These are phyloP conservation scores for Actinidia polygama DNA, from an alignment of 179 eudicot genomes.

Conservation along the genomic window DNA sequence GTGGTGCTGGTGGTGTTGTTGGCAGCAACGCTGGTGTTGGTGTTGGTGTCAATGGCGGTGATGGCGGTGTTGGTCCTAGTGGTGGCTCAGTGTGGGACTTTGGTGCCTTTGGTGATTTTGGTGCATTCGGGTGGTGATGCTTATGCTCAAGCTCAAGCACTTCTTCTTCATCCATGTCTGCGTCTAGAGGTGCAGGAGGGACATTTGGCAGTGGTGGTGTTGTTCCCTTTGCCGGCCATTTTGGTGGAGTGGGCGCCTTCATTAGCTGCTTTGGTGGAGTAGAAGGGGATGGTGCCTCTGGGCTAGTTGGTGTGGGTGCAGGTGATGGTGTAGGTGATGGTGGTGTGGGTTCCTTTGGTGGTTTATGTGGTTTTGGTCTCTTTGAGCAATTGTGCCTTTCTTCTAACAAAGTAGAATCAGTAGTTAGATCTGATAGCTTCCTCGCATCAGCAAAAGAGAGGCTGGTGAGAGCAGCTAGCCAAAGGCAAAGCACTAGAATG, in stretches of 20 bases:
- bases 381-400: not conserved
- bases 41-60: not conserved
- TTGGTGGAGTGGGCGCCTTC: not conserved
- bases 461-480: slow-evolving; percentile 2
- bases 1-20: not conserved
- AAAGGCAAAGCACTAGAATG: slow-evolving; percentile 5
- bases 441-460: not conserved
- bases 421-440: not conserved
- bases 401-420: not conserved
- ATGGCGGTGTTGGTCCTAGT: not conserved
- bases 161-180: not conserved
- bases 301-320: not conserved
- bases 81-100: not conserved
- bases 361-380: not conserved
- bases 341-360: not conserved
- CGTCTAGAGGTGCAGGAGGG: not conserved
- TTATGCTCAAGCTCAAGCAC: not conserved
- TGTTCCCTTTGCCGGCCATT: not conserved
- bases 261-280: not conserved
- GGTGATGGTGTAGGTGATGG: not conserved
- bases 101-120: not conserved
- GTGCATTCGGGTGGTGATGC: not conserved
- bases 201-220: not conserved
- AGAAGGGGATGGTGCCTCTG: not conserved
- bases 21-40: too few species aligned